Base-by-base conservation (phyloP, 192 early-diverging fungal species). In the Thamnidium elegans region DNA sequence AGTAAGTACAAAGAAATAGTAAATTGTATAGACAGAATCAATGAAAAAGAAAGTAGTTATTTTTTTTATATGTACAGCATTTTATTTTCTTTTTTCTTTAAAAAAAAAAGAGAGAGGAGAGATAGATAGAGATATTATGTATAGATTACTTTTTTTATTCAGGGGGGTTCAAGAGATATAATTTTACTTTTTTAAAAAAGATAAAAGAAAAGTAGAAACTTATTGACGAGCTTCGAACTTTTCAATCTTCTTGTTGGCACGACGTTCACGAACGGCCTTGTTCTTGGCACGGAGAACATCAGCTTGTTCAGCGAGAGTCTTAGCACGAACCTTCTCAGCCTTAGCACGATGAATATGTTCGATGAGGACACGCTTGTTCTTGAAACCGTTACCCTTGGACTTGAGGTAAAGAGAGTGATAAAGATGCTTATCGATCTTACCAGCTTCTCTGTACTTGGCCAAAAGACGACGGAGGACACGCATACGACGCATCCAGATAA, bases 351-450 rank as follows among this genome's bases (percentile, higher is more conserved):
- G 94, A 82, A 98, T 98, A 84, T 92, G 92, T 84, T 98, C 96
- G 93, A 98, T 98, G 50, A 98, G 79, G 66, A 98, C 96, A 82
- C 96, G 92, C 91, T 98, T 98, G 93, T 96, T 98, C 92, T 98
- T 98, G 88, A 98, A 98, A 65, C 93, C 93, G 84, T 96, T 97
- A 96, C 96, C 96, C 92, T 98, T 98, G 64, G 94, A 85, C 88
- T 96, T 97, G 76, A 95, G 78, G 89, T 98, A 98, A 72, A 98
- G 86, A 73, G 84, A 79, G 83, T 95, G 96, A 52, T 86, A 90
- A 89, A 98, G 85, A 87, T 97, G 95, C 73, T 88, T 86, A 84
- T 98, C 95, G 69, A 98, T 97, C 90, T 98, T 98, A 72, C 90
- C 91, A 73, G 90, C 78, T 82, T 97, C 96, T 67, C 96, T 87